phyloP scores from a whole-genome alignment of 352 stramenopile species.

The Pythium graminicola region DNA sequence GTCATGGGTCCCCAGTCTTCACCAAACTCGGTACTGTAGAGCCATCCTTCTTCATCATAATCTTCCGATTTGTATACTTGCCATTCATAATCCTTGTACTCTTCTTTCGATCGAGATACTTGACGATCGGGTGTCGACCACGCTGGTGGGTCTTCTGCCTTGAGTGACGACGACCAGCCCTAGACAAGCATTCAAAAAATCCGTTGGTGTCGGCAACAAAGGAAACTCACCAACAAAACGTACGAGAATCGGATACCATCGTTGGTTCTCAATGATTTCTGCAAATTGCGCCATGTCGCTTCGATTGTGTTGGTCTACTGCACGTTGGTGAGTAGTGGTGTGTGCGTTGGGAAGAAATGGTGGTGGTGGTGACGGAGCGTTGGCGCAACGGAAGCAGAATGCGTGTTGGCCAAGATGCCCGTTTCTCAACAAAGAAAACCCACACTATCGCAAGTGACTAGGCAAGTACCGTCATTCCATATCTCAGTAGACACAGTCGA shows the following conservation, averaged over 20 bases:
- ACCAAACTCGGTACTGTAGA: conserved; percentile 67
- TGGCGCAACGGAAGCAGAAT: too few relatives aligned
- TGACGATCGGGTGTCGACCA: conserved; percentile 52
- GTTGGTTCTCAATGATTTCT: conserved; percentile 85
- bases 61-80: conserved; percentile 77
- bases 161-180: conserved; percentile 67
- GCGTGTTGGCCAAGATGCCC: too few relatives aligned
- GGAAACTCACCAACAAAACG: neutral
- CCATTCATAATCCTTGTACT: conserved; percentile 61
- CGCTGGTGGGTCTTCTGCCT: conserved; percentile 59
- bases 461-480: conserved; percentile 1
- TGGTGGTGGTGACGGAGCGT: neutral
- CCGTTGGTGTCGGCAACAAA: neutral
- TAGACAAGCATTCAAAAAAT: conserved; percentile 14
- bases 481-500: conserved; percentile 1
- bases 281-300: conserved; percentile 18
- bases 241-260: conserved; percentile 77
- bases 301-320: too few relatives aligned
- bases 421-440: conserved; percentile 15
- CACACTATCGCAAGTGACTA: conserved; percentile 1
- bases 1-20: conserved; percentile 61
- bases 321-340: too few relatives aligned
- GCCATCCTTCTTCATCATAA: conserved; percentile 82
- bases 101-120: conserved; percentile 40
- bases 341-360: too few relatives aligned